Conservation (phyloP, 2,329 filamentous ascomycete genomes). For the Talaromyces piceae region DNA sequence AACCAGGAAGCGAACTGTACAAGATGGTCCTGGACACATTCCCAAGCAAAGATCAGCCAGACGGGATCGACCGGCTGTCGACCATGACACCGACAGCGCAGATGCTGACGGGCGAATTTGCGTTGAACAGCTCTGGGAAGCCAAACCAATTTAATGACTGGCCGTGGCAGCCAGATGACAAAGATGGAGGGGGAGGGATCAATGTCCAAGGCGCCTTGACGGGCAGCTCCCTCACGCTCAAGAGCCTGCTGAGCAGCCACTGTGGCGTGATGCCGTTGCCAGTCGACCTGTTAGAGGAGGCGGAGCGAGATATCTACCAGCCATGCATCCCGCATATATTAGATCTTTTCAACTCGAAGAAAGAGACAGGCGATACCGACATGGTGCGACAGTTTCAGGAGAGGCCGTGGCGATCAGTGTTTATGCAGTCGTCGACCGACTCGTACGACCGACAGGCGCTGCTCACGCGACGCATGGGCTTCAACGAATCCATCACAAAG, state of each 20-base stretch:
- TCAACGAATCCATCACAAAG: slow-evolving; percentile 21
- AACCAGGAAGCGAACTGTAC: slow-evolving; percentile 27
- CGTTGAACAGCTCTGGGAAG: slow-evolving; percentile 23
- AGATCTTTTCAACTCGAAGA: slow-evolving; percentile 28
- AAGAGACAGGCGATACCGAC: slow-evolving; percentile 1
- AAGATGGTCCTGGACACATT: slow-evolving; percentile 23
- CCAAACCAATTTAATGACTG: slow-evolving; percentile 15
- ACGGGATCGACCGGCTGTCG: slow-evolving; percentile 22
- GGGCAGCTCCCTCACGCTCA: slow-evolving; percentile 33
- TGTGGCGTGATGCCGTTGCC: slow-evolving; percentile 35
- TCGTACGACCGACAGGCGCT: slow-evolving; percentile 31
- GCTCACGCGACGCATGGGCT: slow-evolving; percentile 31
- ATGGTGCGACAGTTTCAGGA: slow-evolving; percentile 6
- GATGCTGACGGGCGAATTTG: slow-evolving; percentile 29
- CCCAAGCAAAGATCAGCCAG: slow-evolving; percentile 17
- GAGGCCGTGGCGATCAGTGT: slow-evolving; percentile 28
- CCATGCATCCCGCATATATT: slow-evolving; percentile 34
- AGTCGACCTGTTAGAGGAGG: slow-evolving; percentile 35
- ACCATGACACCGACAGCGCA: slow-evolving; percentile 25
- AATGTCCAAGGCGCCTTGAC: slow-evolving; percentile 33
- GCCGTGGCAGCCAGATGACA: slow-evolving; percentile 16
- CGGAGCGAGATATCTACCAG: slow-evolving; percentile 30
- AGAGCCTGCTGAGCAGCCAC: slow-evolving; percentile 32
- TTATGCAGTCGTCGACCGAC: slow-evolving; percentile 34
- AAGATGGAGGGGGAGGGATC: slow-evolving; percentile 24